Base-by-base conservation (phyloP, 2,329 filamentous ascomycete genomes). In the Arthrinium puccinioides region DNA sequence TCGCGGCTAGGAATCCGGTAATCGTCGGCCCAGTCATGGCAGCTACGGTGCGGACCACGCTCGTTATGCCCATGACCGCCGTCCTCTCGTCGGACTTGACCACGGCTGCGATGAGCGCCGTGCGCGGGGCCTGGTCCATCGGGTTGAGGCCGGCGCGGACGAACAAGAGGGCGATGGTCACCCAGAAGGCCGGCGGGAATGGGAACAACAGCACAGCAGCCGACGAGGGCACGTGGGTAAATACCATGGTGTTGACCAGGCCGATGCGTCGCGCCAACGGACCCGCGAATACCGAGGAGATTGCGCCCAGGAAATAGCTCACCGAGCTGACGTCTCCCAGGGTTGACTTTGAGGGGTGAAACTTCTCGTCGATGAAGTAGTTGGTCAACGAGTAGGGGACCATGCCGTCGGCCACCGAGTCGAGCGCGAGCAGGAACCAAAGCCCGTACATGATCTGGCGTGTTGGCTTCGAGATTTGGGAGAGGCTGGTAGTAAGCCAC, bases 201-300 rank as follows among this genome's bases (percentile, higher is more conserved):
- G 78, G 74, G 16, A 87, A 75, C 15, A 86, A 57, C 11, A 74
- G 64, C 2, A 86, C 68, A 45, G 79, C 80, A 19, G 86, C 58
- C 7, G 82, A 67, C 0, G 80, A 84, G 0, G 83, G 83, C 1
- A 87, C 63, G 47, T 87, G 82, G 0, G 82, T 85, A 50, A 84
- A 83, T 8, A 84, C 80, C 82, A 87, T 87, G 21, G 63, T 71
- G 79, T 79, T 79, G 30, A 86, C 71, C 24, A 87, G 74, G 6
- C 75, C 75, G 25, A 78, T 59, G 5, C 73, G 62, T 20, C 70
- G 71, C 6, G 74, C 69, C 2, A 79, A 60, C 5, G 73, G 69
- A 5, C 71, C 67, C 1, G 74, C 73, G 0, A 70, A 59, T 10
- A 79, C 55, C 47, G 69, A 73, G 0, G 72, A 76, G 1, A 59